Percentiles rank a stretch among this genome's conserved stretches.
phyloP scores from a whole-genome alignment of 192 early-diverging fungal species.

The Gamsiella multidivaricata region DNA sequence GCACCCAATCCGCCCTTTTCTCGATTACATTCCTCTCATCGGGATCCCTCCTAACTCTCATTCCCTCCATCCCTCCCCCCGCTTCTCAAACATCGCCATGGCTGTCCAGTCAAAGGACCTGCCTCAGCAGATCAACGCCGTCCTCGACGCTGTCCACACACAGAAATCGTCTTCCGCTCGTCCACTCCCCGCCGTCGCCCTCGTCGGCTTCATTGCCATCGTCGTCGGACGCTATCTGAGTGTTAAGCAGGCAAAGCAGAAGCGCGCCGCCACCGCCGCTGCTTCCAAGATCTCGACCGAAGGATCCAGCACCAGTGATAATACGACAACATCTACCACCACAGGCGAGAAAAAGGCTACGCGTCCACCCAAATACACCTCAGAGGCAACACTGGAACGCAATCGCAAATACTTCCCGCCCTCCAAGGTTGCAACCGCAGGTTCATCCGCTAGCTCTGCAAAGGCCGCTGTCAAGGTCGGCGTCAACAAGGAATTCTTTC shows the following conservation, averaged over 20 bases:
- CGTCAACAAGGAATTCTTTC: conserved; percentile 67
- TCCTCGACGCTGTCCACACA: conserved; percentile 39
- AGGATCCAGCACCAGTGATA: background rate
- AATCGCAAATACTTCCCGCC: conserved; percentile 59
- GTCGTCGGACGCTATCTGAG: conserved; percentile 48
- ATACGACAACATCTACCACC: conserved; percentile 4
- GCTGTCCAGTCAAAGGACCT: conserved; percentile 53
- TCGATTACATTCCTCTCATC: background rate
- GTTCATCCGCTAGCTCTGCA: conserved; percentile 37
- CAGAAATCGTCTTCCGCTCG: conserved; percentile 26
- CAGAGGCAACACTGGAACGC: conserved; percentile 51
- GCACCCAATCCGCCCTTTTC: background rate
- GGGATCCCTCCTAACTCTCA: background rate
- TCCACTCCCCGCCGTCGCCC: conserved; percentile 39
- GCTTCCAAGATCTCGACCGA: conserved; percentile 19
- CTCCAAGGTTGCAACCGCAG: conserved; percentile 38
- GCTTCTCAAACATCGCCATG: too few species aligned
- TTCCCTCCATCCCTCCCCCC: too few species aligned
- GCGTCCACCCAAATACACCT: conserved; percentile 36
- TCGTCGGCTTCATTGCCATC: conserved; percentile 51
- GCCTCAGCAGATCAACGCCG: conserved; percentile 54
- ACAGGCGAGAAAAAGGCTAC: conserved; percentile 24
- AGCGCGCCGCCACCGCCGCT: conserved; percentile 30
- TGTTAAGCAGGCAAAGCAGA: conserved; percentile 43
- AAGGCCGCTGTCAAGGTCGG: conserved; percentile 63